phyloP scores from a whole-genome alignment of 257 asterid genomes.

The Lavandula angustifolia region DNA sequence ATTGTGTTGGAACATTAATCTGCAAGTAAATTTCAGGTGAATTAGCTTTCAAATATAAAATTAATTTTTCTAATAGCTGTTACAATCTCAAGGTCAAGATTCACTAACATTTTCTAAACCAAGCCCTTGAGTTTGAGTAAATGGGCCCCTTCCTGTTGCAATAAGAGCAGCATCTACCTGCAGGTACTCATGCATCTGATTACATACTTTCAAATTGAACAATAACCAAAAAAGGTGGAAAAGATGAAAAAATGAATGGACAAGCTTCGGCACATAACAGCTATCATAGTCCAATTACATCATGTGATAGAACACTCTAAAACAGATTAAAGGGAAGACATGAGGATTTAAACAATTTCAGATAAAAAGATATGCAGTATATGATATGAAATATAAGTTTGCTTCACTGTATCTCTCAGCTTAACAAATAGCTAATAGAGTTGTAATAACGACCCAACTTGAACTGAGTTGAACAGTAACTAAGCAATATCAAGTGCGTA shows the following conservation, averaged over 20 bases:
- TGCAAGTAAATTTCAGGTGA: constrained; percentile 38
- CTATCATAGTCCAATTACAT: constrained; percentile 25
- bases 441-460: constrained; percentile 16
- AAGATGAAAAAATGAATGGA: constrained; percentile 18
- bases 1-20: constrained; percentile 87
- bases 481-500: constrained; percentile 20
- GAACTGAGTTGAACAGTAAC: constrained; percentile 21
- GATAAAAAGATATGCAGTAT: constrained; percentile 10
- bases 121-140: constrained; percentile 87
- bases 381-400: constrained; percentile 16
- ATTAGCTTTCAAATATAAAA: constrained; percentile 21
- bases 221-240: constrained; percentile 22
- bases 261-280: constrained; percentile 14
- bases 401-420: constrained; percentile 23
- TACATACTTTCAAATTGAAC: constrained; percentile 16
- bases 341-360: constrained; percentile 4
- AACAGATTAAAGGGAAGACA: constrained; percentile 9
- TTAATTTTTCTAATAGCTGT: constrained; percentile 19
- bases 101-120: constrained; percentile 89
- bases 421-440: not conserved
- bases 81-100: constrained; percentile 23
- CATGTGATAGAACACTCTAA: constrained; percentile 20
- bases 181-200: constrained; percentile 34
- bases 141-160: constrained; percentile 98
- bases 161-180: constrained; percentile 99